phyloP scores from a whole-genome alignment of 257 asterid species.

The Euphrasia confusa region DNA sequence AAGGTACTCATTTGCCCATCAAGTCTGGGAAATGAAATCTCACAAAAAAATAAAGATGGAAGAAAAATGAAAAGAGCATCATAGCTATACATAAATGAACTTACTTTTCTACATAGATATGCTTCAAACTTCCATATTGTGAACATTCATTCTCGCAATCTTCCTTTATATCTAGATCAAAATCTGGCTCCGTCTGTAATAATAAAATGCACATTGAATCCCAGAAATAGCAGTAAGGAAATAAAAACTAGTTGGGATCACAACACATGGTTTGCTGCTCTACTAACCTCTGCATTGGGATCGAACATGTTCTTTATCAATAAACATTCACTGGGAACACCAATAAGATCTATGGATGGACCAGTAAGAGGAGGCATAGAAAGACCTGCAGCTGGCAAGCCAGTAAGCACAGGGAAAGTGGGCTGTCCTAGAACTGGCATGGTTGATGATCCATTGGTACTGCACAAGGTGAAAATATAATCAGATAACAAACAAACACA shows the following conservation, averaged over 20 bases:
- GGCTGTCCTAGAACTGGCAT: slow-evolving; percentile 36
- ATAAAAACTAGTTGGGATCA: too few species aligned
- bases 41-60: background rate
- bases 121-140: slow-evolving; percentile 50
- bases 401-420: slow-evolving; percentile 38
- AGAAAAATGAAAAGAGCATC: background rate
- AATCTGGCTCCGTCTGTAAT: slow-evolving; percentile 59
- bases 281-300: slow-evolving; percentile 51
- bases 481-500: background rate
- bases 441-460: slow-evolving; percentile 38
- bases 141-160: slow-evolving; percentile 62
- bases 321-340: slow-evolving; percentile 70
- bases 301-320: slow-evolving; percentile 72
- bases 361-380: slow-evolving; percentile 34
- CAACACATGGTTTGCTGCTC: background rate
- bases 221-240: background rate
- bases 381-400: slow-evolving; percentile 35
- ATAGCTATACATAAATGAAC: background rate
- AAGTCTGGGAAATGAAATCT: too few species aligned
- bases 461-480: slow-evolving; percentile 27
- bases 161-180: slow-evolving; percentile 70
- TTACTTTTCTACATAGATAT: slow-evolving; percentile 61
- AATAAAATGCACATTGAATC: slow-evolving; percentile 1
- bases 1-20: too few species aligned
- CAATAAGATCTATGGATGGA: slow-evolving; percentile 38